phyloP scores from a whole-genome alignment of 2,329 filamentous ascomycete genomes.

The Ambrosiella beaveri region DNA sequence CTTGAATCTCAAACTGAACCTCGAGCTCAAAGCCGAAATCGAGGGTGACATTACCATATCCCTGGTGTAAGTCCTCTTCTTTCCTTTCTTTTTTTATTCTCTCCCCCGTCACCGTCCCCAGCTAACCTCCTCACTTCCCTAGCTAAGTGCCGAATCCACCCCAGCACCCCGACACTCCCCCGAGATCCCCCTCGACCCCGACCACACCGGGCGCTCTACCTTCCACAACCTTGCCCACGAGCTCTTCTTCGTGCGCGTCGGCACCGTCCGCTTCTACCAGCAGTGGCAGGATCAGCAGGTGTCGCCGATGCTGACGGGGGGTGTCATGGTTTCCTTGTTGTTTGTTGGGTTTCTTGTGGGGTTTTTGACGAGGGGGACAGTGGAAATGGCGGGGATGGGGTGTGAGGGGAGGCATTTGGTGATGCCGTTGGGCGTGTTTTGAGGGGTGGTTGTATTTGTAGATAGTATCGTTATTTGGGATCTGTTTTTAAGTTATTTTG shows the following conservation, averaged over 20 bases:
- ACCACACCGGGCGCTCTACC: slow-evolving; percentile 13
- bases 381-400: background rate
- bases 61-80: slow-evolving; percentile 32
- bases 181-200: slow-evolving; percentile 15
- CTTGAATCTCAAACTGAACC: slow-evolving; percentile 59
- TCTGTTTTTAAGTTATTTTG: background rate
- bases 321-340: slow-evolving; percentile 15
- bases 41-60: slow-evolving; percentile 57
- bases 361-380: slow-evolving; percentile 2
- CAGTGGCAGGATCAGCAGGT: slow-evolving; percentile 20
- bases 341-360: slow-evolving; percentile 16
- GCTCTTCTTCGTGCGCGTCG: slow-evolving; percentile 21
- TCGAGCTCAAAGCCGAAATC: slow-evolving; percentile 62
- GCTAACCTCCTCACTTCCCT: background rate
- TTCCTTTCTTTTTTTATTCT: background rate
- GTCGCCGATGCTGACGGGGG: slow-evolving; percentile 16
- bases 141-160: slow-evolving; percentile 18
- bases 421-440: slow-evolving; percentile 7
- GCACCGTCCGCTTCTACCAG: slow-evolving; percentile 18
- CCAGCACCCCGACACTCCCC: slow-evolving; percentile 15
- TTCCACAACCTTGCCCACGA: slow-evolving; percentile 14
- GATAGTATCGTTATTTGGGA: background rate
- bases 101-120: background rate
- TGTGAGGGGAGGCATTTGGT: background rate
- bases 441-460: background rate